Base-by-base conservation (phyloP, 1,139 yeast species). In the Suhomyces bokatorum region DNA sequence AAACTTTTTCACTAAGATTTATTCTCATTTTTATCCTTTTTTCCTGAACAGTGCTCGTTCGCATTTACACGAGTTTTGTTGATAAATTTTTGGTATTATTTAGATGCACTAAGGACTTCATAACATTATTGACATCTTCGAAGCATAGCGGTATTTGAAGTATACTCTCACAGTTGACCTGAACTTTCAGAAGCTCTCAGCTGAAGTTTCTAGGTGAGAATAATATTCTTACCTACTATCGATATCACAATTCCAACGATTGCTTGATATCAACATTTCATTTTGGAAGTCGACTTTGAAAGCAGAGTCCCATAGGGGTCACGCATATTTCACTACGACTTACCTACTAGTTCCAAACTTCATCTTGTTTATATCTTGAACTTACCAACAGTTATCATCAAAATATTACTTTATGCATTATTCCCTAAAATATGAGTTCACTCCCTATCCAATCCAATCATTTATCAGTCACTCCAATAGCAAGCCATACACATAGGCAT, bases 401-500 rank as follows among this genome's bases (percentile, higher is more conserved):
- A 4, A 10, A 10, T 11, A 12, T 26, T 26, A 26, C 29, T 26
- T 12, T 26, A 26, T 26, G 29, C 29, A 26, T 26, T 10, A 26
- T 26, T 26, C 29, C 29, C 12, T 26, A 26, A 24, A 34, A 12
- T 26, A 54, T 54, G 57, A 46, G 49, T 27, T 51, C 57, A 3
- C 36, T 49, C 16, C 55, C 57, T 17, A 45, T 40, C 35, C 49
- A 40, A 42, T 35, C 53, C 5, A 46, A 39, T 27, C 49, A 52
- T 37, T 42, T 54, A 35, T 45, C 49, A 28, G 50, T 45, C 15
- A 49, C 56, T 8, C 53, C 56, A 9, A 40, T 32, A 10, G 42
- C 35, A 31, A 69, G 69, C 54, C 69, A 80, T 51, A 75, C 78
- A 2, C 90, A 84, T 60, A 73, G 83, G 37, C 90, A 84, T 54